Base-by-base conservation (phyloP, 768 basidiomycete genomes). In the Phlebiopsis gigantea region DNA sequence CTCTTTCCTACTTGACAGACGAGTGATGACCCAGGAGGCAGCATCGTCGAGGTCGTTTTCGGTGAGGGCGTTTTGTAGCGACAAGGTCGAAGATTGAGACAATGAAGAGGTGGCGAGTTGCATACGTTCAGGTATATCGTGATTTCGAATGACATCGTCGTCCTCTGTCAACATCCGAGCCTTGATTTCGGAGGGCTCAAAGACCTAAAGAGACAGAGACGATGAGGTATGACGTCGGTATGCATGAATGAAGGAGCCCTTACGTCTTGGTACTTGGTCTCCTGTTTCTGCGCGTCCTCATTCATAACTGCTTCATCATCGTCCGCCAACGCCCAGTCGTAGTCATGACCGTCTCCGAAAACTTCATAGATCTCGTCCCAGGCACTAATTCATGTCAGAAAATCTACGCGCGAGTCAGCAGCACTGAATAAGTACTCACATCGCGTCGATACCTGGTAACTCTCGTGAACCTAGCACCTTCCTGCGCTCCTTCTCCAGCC, bases 351-450 rank as follows among this genome's bases (percentile, higher is more conserved):
- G 61, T 95, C 90, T 30, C 97, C 97, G 62, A 99, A 99, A 1
- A 98, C 92, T 57, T 93, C 95, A 59, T 90, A 87, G 25, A 98
- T 89, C 72, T 98, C 97, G 46, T 90, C 88, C 93, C 93, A 97
- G 25, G 93, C 88, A 65, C 93, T 96, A 12, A 2, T 10, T 39
- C 34, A 17, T 10, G 62, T 2, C 60, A 60, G 26, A 10, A 31
- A n/a, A 56, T 5, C 30, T 62, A 56, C 62, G 65, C 58, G 55
- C 57, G 29, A 45, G 52, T 17, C 26, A 54, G 51, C 45, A 34
- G 45, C 3, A 34, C 14, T 17, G 26, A 28, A 53, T 24, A n/a
- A 31, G 4, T 17, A 79, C 90, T 72, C 68, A 91, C 93, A 79
- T 86, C 43, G 88, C 87, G 65, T 91, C 91, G 62, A 91, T 92